Base-by-base conservation (phyloP, 2,329 filamentous ascomycete genomes). In the Aspergillus puulaauensis region DNA sequence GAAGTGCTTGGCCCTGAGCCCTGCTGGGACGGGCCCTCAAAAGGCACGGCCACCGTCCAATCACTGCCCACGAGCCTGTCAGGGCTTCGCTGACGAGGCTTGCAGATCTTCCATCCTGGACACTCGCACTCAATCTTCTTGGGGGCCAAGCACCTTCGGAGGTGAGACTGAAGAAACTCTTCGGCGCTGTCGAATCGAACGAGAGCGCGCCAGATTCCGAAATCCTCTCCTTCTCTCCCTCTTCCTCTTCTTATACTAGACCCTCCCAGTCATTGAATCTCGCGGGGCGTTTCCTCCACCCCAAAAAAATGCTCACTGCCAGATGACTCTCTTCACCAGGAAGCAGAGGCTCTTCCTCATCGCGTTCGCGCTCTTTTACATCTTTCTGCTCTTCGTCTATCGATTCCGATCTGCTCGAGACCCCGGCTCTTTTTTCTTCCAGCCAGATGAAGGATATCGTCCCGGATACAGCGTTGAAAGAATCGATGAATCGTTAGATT, bases 371-470 rank as follows among this genome's bases (percentile, higher is more conserved):
- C 14, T 65, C 37, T 41, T 68, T 31, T 68, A 65, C 49, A 47
- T 62, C 24, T 54, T 61, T 24, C 59, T 66, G n/a, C 31, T 68
- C 15, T 21, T 66, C 41, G 51, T 60, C 44, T 66, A 54, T 49
- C 61, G 56, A 46, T 61, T 60, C 39, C 55, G 62, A 43, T 66
- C 64, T 31, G 59, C 61, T 17, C 64, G 64, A 33, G 66, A 68
- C 48, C 65, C 66, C 9, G 64, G 64, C 14, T 68, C 66, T 4
- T 58, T 46, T 46, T 68, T 68, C 59, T 68, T 68, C 55, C 58
- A 64, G 15, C 60, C 61, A 3, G 56, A 51, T 11, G 61, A 61
- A 24, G 66, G 66, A 41, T 68, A 68, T 50, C 66, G 62, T 17
- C 66, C 66, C 4, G 24, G 54, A n/a, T 63, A 67, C 54, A 68